A percentile compares a stretch with the other conserved stretches of the same genome.
These are phyloP conservation scores for Pythium periplocum DNA, from an alignment of 352 stramenopile species.

Conservation along the genomic window DNA sequence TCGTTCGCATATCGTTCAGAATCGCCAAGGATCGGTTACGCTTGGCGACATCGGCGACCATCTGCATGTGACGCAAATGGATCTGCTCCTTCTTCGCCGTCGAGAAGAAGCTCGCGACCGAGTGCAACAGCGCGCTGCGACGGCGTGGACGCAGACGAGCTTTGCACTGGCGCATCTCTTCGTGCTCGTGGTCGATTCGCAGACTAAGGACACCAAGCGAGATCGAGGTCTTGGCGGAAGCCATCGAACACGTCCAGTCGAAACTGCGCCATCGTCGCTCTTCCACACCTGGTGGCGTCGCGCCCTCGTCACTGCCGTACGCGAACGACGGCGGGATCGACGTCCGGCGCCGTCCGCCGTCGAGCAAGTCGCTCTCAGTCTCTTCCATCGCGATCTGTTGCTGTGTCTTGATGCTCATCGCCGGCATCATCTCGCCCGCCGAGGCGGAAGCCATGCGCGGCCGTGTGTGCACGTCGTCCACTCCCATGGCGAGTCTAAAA, in stretches of 20 bases:
- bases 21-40: conserved; percentile 54
- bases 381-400: too few species aligned
- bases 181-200: conserved; percentile 50
- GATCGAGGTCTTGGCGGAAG: conserved; percentile 14
- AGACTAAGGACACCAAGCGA: conserved; percentile 27
- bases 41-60: conserved; percentile 59
- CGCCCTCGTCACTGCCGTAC: conserved; percentile 15
- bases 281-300: conserved; percentile 4
- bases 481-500: too few species aligned
- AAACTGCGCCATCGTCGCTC: conserved; percentile 65
- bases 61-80: conserved; percentile 58
- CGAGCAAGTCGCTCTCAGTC: neutral
- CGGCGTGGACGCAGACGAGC: conserved; percentile 27
- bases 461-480: too few species aligned
- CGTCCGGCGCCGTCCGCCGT: conserved; percentile 36
- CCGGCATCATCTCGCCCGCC: too few species aligned
- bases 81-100: conserved; percentile 48
- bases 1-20: conserved; percentile 32
- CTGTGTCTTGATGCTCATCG: too few species aligned
- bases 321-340: conserved; percentile 64
- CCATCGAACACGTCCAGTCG: conserved; percentile 19
- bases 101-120: conserved; percentile 41
- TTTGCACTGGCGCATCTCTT: conserved; percentile 33
- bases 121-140: conserved; percentile 42
- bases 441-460: too few species aligned